Percentiles rank a stretch among this genome's conserved stretches.
Conservation (phyloP, 441 rosid genomes). For the Populus hybrid region DNA sequence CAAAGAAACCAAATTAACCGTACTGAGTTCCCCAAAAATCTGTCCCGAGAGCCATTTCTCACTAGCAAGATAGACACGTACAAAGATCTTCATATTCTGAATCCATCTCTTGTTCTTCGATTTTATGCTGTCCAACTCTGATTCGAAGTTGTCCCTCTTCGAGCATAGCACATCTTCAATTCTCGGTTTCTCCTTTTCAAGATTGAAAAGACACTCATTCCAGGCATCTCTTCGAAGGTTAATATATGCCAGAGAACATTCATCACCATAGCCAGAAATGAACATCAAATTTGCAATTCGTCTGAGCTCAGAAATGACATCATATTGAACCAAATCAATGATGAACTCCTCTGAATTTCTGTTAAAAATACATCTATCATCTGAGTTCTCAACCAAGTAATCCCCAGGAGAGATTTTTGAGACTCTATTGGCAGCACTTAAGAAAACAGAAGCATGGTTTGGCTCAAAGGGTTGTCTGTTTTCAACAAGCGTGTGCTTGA, state of each 20-base stretch:
- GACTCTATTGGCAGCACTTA: no score
- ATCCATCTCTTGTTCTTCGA: constrained; percentile 85
- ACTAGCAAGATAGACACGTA: constrained; percentile 33
- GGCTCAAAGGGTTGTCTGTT: constrained; percentile 69
- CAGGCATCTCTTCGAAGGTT: constrained; percentile 62
- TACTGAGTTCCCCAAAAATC: no score
- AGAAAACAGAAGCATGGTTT: constrained; percentile 21
- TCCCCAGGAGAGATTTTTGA: no score
- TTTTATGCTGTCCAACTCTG: constrained; percentile 72
- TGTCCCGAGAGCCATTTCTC: no score
- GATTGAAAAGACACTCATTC: constrained; percentile 65
- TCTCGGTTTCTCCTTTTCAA: constrained; percentile 77
- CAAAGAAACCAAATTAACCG: no score
- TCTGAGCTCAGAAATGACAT: no score
- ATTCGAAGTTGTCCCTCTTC: constrained; percentile 17
- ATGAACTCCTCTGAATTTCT: no score
- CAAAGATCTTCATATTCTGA: constrained; percentile 56
- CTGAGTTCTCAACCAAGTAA: no score
- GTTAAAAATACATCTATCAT: no score
- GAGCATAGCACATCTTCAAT: constrained; percentile 65
- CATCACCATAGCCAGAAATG: constrained; percentile 54
- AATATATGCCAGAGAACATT: constrained; percentile 70
- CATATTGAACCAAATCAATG: no score
- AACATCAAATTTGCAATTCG: no score
- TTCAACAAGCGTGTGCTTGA: constrained; percentile 64